These are phyloP conservation scores for Acanthamoeba divionensis DNA, from an alignment of 208 protist species.

Conservation along the genomic window DNA sequence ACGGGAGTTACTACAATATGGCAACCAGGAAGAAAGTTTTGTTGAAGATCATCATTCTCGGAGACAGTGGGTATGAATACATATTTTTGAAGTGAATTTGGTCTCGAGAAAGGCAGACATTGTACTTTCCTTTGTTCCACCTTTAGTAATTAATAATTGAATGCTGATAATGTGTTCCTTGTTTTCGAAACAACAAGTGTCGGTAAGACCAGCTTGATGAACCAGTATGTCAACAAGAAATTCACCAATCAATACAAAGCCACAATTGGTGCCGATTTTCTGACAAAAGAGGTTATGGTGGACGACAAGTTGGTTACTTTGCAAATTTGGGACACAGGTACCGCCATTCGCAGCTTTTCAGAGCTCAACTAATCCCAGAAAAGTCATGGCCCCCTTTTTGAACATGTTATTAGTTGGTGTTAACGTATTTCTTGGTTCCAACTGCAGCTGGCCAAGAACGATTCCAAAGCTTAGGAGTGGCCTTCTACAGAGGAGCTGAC, in stretches of 20 bases:
- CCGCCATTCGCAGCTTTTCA: neutral
- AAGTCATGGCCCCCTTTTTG: too few species aligned
- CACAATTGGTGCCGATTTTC: conserved; percentile 99
- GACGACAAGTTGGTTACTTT: conserved; percentile 95
- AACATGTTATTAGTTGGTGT: conserved; percentile 81
- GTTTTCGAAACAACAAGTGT: conserved; percentile 68
- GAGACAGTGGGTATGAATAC: conserved; percentile 79
- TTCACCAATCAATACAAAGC: conserved; percentile 96
- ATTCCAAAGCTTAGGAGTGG: conserved; percentile 97
- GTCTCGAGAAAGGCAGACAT: too few species aligned
- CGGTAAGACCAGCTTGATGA: conserved; percentile 91
- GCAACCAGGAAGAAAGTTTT: conserved; percentile 76
- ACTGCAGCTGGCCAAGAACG: conserved; percentile 96
- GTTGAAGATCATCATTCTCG: conserved; percentile 91
- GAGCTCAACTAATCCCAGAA: too few species aligned
- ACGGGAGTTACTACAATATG: conserved; percentile 14
- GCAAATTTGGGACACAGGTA: conserved; percentile 81
- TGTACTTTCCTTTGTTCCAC: neutral
- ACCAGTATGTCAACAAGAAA: conserved; percentile 90
- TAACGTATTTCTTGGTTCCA: neutral
- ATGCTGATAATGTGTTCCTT: neutral
- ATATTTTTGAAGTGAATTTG: too few species aligned
- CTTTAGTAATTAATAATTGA: neutral
- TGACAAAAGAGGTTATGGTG: conserved; percentile 96
- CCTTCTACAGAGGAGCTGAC: conserved; percentile 98